phyloP scores from a whole-genome alignment of 2,329 filamentous ascomycete genomes.

The Cladobotryum protrusum region DNA sequence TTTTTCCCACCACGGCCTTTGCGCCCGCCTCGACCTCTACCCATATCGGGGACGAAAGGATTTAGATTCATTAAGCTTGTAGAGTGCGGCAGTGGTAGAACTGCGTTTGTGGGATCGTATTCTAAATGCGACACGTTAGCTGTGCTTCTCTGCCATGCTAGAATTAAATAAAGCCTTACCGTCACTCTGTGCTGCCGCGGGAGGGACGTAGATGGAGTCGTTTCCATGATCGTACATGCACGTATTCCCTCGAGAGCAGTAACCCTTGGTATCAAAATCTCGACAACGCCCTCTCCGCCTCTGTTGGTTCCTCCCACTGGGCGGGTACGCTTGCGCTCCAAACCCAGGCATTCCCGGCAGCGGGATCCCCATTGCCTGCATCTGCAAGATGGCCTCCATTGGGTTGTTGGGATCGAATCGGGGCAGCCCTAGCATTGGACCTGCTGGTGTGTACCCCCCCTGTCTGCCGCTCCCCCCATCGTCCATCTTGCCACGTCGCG shows the following conservation, averaged over 20 bases:
- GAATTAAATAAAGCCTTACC: slow-evolving; percentile 16
- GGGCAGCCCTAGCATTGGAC: slow-evolving; percentile 28
- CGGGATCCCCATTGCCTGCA: slow-evolving; percentile 51
- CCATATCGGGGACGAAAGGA: slow-evolving; percentile 19
- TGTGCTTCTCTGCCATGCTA: neutral
- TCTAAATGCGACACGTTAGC: slow-evolving; percentile 20
- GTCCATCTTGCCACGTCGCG: slow-evolving; percentile 22
- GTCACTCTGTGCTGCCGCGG: slow-evolving; percentile 16
- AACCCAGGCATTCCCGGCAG: slow-evolving; percentile 35
- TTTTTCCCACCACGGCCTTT: slow-evolving; percentile 28
- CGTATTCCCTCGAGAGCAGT: slow-evolving; percentile 58
- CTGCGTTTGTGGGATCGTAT: slow-evolving; percentile 28
- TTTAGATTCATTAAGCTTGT: slow-evolving; percentile 16
- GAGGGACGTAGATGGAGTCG: slow-evolving; percentile 38
- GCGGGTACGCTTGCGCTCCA: slow-evolving; percentile 21
- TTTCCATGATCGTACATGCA: slow-evolving; percentile 66
- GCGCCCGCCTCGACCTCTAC: slow-evolving; percentile 29
- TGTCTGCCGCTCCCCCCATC: slow-evolving; percentile 17
- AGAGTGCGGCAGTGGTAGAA: slow-evolving; percentile 16
- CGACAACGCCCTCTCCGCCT: slow-evolving; percentile 48
- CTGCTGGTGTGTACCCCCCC: slow-evolving; percentile 3
- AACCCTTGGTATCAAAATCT: slow-evolving; percentile 68
- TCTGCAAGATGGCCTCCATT: slow-evolving; percentile 54
- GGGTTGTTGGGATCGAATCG: slow-evolving; percentile 54
- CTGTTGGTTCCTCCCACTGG: slow-evolving; percentile 19